phyloP scores from a whole-genome alignment of 495 filamentous ascomycete genomes.

The Penicillium parvum region DNA sequence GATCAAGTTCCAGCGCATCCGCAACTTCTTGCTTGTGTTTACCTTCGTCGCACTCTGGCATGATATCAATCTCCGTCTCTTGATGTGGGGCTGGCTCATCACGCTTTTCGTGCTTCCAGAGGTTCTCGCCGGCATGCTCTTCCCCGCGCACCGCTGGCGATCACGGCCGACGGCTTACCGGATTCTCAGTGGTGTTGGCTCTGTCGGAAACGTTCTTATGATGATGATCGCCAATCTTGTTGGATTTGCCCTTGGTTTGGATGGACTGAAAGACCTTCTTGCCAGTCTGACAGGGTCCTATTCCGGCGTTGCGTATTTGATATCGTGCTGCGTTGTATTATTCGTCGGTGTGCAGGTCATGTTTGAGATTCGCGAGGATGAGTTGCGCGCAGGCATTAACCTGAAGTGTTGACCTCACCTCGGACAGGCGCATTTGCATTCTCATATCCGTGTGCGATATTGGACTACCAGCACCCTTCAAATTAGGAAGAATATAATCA shows the following conservation, averaged over 20 bases:
- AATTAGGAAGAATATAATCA: too few relatives aligned
- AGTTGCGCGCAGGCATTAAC: conserved; percentile 74
- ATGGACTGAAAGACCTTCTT: conserved; percentile 75
- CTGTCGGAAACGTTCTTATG: conserved; percentile 82
- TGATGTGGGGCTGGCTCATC: conserved; percentile 96
- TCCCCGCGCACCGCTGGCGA: conserved; percentile 68
- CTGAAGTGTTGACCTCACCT: conserved; percentile 67
- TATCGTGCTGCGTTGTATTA: conserved; percentile 60
- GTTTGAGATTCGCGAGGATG: conserved; percentile 89
- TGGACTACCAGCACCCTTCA: too few relatives aligned
- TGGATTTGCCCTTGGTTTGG: conserved; percentile 87
- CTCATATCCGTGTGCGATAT: background rate
- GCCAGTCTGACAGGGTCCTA: conserved; percentile 68
- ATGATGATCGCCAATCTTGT: conserved; percentile 96
- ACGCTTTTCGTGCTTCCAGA: conserved; percentile 92
- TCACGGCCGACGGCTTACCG: conserved; percentile 65
- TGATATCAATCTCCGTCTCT: conserved; percentile 86
- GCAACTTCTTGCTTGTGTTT: conserved; percentile 83
- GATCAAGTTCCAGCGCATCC: conserved; percentile 36
- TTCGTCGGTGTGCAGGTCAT: conserved; percentile 91
- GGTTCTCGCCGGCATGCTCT: conserved; percentile 61
- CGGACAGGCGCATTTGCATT: background rate
- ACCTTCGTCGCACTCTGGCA: conserved; percentile 99
- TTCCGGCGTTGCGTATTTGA: conserved; percentile 69
- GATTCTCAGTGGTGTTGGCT: conserved; percentile 77